Evolutionary conservation across 179 eudicot species (phyloP).

Genomic region (Beta corolliflora): DNA sequence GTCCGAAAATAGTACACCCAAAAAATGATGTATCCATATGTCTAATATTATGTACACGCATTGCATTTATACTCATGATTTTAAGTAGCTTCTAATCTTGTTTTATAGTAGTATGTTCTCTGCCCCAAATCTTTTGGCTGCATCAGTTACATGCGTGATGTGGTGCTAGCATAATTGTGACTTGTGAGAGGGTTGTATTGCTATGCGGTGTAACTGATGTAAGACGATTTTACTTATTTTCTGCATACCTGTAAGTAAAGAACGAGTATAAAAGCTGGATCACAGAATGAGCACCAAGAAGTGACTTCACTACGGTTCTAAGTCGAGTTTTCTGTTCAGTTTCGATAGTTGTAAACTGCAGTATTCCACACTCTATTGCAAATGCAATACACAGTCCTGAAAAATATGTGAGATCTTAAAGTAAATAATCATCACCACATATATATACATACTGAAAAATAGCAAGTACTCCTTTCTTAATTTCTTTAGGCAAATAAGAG

Average conservation of each 20-base stretch:
- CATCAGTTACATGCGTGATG: no score
- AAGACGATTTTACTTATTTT: no score
- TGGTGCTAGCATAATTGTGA: no score
- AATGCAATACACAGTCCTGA: conserved; percentile 59
- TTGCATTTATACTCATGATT: no score
- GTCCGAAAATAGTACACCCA: no score
- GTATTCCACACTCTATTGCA: conserved; percentile 41
- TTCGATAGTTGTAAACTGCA: conserved; percentile 35
- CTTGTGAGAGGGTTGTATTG: no score
- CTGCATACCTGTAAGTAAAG: conserved; percentile 55
- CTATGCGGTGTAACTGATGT: no score
- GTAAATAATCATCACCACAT: neutral
- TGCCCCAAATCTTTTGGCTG: no score
- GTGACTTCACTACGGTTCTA: conserved; percentile 36
- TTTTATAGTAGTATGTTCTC: neutral
- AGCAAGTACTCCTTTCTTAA: neutral
- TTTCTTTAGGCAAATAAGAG: neutral
- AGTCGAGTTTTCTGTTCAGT: conserved; percentile 38
- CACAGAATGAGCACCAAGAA: conserved; percentile 38
- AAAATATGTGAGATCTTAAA: neutral
- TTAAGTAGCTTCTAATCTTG: neutral
- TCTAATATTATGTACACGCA: no score
- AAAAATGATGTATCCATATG: no score
- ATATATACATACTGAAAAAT: no score
- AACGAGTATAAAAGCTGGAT: conserved; percentile 51